phyloP scores from a whole-genome alignment of 2,329 filamentous ascomycete genomes.

The Chaetothyriales sp. region DNA sequence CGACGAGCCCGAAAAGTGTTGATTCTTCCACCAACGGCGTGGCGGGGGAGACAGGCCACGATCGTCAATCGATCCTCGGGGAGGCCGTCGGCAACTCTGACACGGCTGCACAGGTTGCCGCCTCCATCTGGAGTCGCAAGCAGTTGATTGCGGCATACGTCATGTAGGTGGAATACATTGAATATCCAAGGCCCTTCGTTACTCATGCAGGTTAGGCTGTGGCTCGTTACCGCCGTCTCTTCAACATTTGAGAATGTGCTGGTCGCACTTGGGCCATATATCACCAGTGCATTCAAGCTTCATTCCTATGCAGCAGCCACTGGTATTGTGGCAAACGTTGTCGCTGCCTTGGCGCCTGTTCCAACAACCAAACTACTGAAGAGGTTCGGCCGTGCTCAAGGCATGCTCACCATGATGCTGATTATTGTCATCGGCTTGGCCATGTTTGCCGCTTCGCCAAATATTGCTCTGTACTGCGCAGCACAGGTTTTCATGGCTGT shows the following conservation, averaged over 20 bases:
- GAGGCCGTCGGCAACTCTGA: neutral
- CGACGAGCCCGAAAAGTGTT: neutral
- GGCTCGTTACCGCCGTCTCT: constrained; percentile 26
- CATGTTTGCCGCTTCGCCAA: constrained; percentile 46
- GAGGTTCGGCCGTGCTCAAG: constrained; percentile 46
- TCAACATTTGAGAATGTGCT: constrained; percentile 24
- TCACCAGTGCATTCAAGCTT: constrained; percentile 37
- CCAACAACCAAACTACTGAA: constrained; percentile 50
- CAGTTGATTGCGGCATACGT: constrained; percentile 22
- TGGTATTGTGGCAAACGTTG: constrained; percentile 38
- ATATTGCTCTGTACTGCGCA: constrained; percentile 46
- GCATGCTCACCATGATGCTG: constrained; percentile 33
- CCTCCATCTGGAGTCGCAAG: neutral
- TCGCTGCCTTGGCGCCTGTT: constrained; percentile 43
- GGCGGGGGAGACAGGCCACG: neutral
- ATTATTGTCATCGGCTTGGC: constrained; percentile 35
- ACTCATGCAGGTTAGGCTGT: constrained; percentile 20
- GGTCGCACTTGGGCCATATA: constrained; percentile 31
- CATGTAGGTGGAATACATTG: constrained; percentile 17
- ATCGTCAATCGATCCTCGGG: neutral
- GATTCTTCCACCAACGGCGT: neutral
- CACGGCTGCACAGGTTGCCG: neutral
- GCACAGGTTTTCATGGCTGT: constrained; percentile 42
- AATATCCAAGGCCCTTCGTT: neutral
- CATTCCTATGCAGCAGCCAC: constrained; percentile 42